These are phyloP conservation scores for Penicillium fuscoglaucum DNA, from an alignment of 2,329 filamentous ascomycete genomes.

Conservation along the genomic window DNA sequence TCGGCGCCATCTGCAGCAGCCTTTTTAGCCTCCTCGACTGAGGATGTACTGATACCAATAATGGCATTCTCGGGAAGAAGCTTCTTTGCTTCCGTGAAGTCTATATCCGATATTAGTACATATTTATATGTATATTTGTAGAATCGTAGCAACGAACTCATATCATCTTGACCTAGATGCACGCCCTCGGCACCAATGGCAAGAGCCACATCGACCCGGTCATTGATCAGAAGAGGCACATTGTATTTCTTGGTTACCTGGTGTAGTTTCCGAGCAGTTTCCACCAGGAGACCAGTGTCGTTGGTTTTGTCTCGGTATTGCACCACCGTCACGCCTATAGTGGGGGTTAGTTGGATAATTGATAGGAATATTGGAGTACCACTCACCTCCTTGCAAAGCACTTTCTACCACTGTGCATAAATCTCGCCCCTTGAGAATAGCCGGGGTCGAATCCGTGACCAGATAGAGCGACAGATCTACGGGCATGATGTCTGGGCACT, in stretches of 20 bases:
- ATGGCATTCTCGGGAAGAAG: constrained; percentile 76
- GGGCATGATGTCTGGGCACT: constrained; percentile 34
- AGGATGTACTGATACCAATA: constrained; percentile 85
- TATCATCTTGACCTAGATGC: constrained; percentile 93
- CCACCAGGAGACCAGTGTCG: constrained; percentile 69
- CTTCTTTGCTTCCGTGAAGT: constrained; percentile 62
- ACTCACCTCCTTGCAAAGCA: constrained; percentile 69
- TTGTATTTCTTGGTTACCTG: constrained; percentile 64
- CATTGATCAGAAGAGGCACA: constrained; percentile 88
- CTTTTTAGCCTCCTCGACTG: constrained; percentile 66
- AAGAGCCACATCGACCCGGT: constrained; percentile 83
- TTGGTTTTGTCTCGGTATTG: constrained; percentile 88
- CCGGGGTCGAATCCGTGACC: constrained; percentile 88
- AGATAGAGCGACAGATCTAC: constrained; percentile 83
- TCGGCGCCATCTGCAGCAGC: constrained; percentile 78
- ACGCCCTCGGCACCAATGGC: constrained; percentile 87
- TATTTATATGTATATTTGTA: not conserved
- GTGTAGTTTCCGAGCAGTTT: constrained; percentile 71
- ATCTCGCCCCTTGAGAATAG: constrained; percentile 71
- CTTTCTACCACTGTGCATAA: constrained; percentile 72
- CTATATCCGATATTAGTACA: not conserved
- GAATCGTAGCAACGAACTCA: constrained; percentile 55
- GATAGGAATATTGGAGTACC: not conserved
- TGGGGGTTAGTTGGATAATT: constrained; percentile 23
- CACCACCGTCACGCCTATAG: constrained; percentile 69